Base-by-base conservation (phyloP, 345 rosid genomes). In the Lepidium africanum region DNA sequence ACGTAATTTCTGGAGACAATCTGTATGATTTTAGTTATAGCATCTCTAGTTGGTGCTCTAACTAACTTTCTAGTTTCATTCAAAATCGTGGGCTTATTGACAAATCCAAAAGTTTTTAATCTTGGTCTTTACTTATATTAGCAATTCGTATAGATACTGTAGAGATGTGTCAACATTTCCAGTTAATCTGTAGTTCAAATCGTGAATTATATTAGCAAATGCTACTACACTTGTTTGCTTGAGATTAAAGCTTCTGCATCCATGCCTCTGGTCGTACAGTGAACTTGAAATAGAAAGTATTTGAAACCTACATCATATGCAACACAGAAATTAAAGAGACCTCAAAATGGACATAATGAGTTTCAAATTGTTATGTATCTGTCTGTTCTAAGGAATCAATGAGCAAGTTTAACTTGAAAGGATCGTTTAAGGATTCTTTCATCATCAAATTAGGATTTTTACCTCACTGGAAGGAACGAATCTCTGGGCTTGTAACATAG, bases 381-480 rank as follows among this genome's bases (percentile, higher is more conserved):
- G 36, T 36, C 19, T 32, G 30, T 38, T 14, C 0, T 13, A 39
- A 53, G 19, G 33, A 23, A 19, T 15, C 56, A 59, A 37, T 32
- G 9, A 46, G 23, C 23, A 42, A 39, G 2, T 21, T 19, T 35
- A 43, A 42, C 45, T 30, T 73, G 42, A 51, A 32, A 21, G 27
- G 5, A 15, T 23, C 1, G 0, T 54, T 37, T 36, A 36, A 37
- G 16, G 43, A 16, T 7, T 7, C 3, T 55, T n/a, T 2, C 59
- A 38, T 16, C 27, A 21, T 58, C 19, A 19, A 27, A 36, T 37
- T 10, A 25, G 11, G 40, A 50, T 25, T 56, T 30, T 56, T 73
- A 88, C 99, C 96, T 94, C 97, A 38, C 97, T 86, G n/a, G n/a
- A n/a, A n/a, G 17, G 91, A 83, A 69, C 95, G 84, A 39, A 94